Percentiles rank a stretch among this genome's conserved stretches.
Evolutionary conservation across 129 eudicot genomes (phyloP).

Genomic region (sunflower (Helianthus annuus)): DNA sequence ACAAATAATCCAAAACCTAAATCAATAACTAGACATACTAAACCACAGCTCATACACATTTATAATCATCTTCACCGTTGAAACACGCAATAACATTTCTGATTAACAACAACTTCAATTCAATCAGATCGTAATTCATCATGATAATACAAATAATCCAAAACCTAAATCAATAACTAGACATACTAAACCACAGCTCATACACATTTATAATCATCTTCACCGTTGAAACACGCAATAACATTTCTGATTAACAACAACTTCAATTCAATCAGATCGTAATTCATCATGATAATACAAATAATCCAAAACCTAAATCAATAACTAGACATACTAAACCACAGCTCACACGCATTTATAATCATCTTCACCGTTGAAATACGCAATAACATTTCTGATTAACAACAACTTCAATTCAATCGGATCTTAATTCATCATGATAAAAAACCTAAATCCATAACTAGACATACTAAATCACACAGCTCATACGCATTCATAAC

Average conservation of each 20-base stretch:
- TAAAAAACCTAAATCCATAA: too few species aligned
- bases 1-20: too few species aligned
- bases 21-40: neutral
- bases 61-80: neutral
- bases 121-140: too few species aligned
- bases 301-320: too few species aligned
- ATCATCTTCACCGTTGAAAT: neutral
- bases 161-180: neutral
- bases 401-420: neutral
- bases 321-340: neutral
- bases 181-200: conserved; percentile 8
- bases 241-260: neutral
- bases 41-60: neutral
- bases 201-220: neutral
- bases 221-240: neutral
- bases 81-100: too few species aligned
- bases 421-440: too few species aligned
- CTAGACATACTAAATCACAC: conserved; percentile 9
- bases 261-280: neutral
- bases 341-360: conserved; percentile 1
- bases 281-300: too few species aligned
- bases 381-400: too few species aligned
- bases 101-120: neutral
- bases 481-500: neutral
- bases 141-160: too few species aligned